A percentile compares a stretch with the other conserved stretches of the same genome.
These are phyloP conservation scores for Clitoria ternatea DNA, from an alignment of 306 rosid genomes.

Conservation along the genomic window DNA sequence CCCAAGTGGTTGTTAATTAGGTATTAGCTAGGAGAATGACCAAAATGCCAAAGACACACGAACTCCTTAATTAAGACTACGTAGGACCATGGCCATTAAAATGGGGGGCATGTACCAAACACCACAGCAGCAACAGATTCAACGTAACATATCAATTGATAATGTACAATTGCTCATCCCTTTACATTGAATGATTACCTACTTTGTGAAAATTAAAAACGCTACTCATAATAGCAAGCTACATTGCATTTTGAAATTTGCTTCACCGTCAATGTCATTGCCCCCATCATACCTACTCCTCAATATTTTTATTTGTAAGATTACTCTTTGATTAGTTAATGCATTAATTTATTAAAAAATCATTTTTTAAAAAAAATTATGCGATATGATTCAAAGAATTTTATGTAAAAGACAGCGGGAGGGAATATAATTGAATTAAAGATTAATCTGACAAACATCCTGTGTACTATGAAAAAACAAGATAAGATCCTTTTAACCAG, in stretches of 20 bases:
- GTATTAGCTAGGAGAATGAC: neutral
- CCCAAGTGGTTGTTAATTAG: neutral
- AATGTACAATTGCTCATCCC: neutral
- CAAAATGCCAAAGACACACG: neutral
- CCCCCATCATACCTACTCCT: too few relatives aligned
- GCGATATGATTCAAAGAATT: too few relatives aligned
- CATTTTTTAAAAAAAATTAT: too few relatives aligned
- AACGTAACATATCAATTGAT: neutral
- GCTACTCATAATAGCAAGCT: neutral
- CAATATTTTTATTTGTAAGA: too few relatives aligned
- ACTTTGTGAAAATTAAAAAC: neutral
- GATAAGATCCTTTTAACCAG: too few relatives aligned
- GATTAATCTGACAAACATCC: too few relatives aligned
- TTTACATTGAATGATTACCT: neutral
- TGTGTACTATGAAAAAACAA: too few relatives aligned
- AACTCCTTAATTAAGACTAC: neutral
- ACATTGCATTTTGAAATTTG: neutral
- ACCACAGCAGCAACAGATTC: constrained; percentile 1
- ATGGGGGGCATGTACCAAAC: neutral
- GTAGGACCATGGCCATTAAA: constrained; percentile 10
- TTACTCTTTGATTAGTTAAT: too few relatives aligned
- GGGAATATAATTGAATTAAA: too few relatives aligned
- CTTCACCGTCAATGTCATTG: too few relatives aligned
- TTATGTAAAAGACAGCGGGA: too few relatives aligned
- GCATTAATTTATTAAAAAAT: too few relatives aligned